Conservation (phyloP, 139 green algal species). For the Chlamydomonas sp. region DNA sequence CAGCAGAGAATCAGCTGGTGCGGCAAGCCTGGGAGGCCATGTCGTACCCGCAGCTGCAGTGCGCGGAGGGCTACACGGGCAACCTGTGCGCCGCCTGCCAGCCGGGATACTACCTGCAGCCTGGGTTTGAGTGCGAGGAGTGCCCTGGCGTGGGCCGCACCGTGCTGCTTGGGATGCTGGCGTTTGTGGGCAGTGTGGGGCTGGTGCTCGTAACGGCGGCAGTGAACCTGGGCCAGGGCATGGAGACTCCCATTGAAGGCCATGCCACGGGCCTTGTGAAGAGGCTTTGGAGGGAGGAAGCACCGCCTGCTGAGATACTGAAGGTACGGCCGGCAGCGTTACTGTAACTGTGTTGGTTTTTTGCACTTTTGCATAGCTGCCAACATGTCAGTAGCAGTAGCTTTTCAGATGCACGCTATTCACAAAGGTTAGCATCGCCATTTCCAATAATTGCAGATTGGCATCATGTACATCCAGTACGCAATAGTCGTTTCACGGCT, state of each 20-base stretch:
- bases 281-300: too few species aligned
- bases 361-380: too few species aligned
- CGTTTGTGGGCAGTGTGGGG: too few species aligned
- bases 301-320: background rate
- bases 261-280: too few species aligned
- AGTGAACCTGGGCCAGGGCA: background rate
- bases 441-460: background rate
- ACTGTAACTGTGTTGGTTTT: background rate
- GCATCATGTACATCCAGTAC: constrained; percentile 39
- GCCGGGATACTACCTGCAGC: background rate
- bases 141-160: background rate
- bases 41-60: constrained; percentile 21
- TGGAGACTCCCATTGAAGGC: too few species aligned
- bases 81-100: constrained; percentile 32
- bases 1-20: constrained; percentile 14
- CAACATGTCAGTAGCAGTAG: too few species aligned
- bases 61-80: constrained; percentile 32
- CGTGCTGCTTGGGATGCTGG: background rate
- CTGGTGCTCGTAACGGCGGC: background rate
- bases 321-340: too few species aligned
- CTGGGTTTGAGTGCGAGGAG: background rate
- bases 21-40: background rate
- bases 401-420: too few species aligned
- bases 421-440: constrained; percentile 9
- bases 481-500: constrained; percentile 20